Evolutionary conservation across 768 basidiomycete genomes (phyloP).

Genomic region (Podaxis mareebaensis): DNA sequence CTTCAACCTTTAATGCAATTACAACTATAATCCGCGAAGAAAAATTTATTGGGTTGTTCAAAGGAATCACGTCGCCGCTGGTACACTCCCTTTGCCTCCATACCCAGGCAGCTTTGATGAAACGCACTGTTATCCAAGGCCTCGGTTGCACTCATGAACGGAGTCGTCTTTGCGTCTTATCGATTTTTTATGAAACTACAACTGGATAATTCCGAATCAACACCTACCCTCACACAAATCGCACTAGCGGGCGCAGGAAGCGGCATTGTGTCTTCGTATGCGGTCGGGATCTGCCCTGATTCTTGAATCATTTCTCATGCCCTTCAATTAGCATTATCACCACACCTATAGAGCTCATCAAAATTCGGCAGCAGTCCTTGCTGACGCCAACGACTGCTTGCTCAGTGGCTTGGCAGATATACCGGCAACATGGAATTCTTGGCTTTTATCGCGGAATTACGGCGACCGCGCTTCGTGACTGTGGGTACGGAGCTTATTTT

Average conservation of each 20-base stretch:
- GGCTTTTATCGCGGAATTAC: slow-evolving; percentile 79
- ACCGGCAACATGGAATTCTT: slow-evolving; percentile 52
- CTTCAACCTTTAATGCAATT: slow-evolving; percentile 65
- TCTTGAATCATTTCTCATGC: background rate
- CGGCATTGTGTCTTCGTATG: slow-evolving; percentile 80
- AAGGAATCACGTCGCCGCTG: slow-evolving; percentile 80
- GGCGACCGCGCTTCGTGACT: slow-evolving; percentile 75
- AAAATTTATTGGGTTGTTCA: slow-evolving; percentile 65
- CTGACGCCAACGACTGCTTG: slow-evolving; percentile 47
- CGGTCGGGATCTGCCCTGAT: slow-evolving; percentile 6
- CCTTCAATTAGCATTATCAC: slow-evolving; percentile 58
- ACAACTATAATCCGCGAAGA: slow-evolving; percentile 71
- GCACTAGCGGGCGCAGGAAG: slow-evolving; percentile 77
- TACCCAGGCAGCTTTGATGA: background rate
- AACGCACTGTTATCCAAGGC: slow-evolving; percentile 39
- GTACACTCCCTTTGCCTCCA: slow-evolving; percentile 33
- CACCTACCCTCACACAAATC: slow-evolving; percentile 72
- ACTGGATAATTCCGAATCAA: slow-evolving; percentile 40
- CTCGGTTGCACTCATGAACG: slow-evolving; percentile 77
- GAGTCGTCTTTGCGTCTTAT: slow-evolving; percentile 85
- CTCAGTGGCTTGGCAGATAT: slow-evolving; percentile 56
- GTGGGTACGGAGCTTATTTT: slow-evolving; percentile 88
- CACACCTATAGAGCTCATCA: slow-evolving; percentile 84
- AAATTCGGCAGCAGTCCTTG: slow-evolving; percentile 77
- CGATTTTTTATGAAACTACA: slow-evolving; percentile 75